A percentile compares a stretch with the other conserved stretches of the same genome.
Conservation (phyloP, 306 rosid genomes). For the Abrus precatorius region DNA sequence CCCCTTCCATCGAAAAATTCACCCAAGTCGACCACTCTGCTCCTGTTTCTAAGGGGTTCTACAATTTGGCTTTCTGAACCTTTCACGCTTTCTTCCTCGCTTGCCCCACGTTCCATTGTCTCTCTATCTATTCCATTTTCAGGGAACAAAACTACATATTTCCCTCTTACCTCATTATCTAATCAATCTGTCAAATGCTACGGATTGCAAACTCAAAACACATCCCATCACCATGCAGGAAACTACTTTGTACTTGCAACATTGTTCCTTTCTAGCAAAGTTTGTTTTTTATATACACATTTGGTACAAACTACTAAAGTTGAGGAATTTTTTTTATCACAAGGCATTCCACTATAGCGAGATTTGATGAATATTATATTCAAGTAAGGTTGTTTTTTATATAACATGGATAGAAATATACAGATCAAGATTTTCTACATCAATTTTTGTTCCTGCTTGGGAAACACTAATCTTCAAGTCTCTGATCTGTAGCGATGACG, state of each 20-base stretch:
- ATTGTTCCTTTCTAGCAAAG: conserved; percentile 78
- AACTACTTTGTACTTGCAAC: conserved; percentile 80
- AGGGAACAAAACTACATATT: conserved; percentile 36
- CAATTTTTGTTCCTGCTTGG: neutral
- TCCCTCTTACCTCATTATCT: conserved; percentile 76
- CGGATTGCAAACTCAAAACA: conserved; percentile 51
- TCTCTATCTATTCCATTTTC: conserved; percentile 69
- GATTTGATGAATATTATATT: conserved; percentile 18
- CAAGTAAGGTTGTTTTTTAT: conserved; percentile 28
- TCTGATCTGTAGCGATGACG: too few relatives aligned
- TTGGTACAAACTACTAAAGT: conserved; percentile 25
- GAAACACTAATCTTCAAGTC: too few relatives aligned
- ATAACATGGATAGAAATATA: conserved; percentile 17
- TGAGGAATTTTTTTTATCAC: conserved; percentile 19
- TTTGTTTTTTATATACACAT: conserved; percentile 47
- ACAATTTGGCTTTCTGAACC: conserved; percentile 82
- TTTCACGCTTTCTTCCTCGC: conserved; percentile 67
- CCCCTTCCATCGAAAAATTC: conserved; percentile 67
- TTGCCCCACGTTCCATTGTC: conserved; percentile 71
- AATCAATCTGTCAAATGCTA: conserved; percentile 62
- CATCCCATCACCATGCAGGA: conserved; percentile 53
- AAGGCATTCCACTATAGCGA: neutral
- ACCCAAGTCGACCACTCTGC: conserved; percentile 48
- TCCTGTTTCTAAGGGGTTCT: conserved; percentile 44
- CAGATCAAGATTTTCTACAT: conserved; percentile 4